These are phyloP conservation scores for Murraya paniculata DNA, from an alignment of 345 rosid species.

Conservation along the genomic window DNA sequence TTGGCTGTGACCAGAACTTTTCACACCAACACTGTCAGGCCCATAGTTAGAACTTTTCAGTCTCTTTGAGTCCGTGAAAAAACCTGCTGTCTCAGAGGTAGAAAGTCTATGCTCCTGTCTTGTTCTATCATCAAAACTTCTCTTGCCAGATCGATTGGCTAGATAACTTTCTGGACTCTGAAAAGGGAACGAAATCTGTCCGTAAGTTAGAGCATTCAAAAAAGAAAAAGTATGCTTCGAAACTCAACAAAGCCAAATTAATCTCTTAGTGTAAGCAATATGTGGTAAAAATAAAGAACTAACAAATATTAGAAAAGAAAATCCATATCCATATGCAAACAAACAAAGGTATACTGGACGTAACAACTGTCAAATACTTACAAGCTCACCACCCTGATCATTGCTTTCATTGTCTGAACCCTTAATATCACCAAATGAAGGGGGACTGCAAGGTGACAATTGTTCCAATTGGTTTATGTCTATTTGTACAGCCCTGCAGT, in stretches of 20 bases:
- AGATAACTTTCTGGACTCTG: slow-evolving; percentile 38
- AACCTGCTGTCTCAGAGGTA: slow-evolving; percentile 36
- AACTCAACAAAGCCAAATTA: not conserved
- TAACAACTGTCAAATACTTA: slow-evolving; percentile 18
- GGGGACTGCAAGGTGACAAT: slow-evolving; percentile 42
- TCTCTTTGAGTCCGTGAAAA: slow-evolving; percentile 43
- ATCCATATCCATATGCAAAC: slow-evolving; percentile 3
- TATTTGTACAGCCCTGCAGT: slow-evolving; percentile 17
- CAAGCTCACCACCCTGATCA: slow-evolving; percentile 35
- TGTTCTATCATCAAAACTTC: slow-evolving; percentile 21
- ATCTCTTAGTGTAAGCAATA: not conserved
- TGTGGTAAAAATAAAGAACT: not conserved
- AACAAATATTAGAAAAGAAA: not conserved
- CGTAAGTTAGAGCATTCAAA: not conserved
- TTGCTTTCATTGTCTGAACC: slow-evolving; percentile 45
- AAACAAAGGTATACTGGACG: not conserved
- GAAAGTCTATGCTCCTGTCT: slow-evolving; percentile 28
- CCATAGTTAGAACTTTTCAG: slow-evolving; percentile 44
- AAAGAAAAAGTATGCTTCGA: not conserved
- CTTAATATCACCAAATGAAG: slow-evolving; percentile 46
- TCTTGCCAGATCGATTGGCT: slow-evolving; percentile 21
- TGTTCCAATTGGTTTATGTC: slow-evolving; percentile 30
- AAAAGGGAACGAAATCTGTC: slow-evolving; percentile 1
- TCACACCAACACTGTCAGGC: slow-evolving; percentile 10
- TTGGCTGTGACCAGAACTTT: slow-evolving; percentile 5